Base-by-base conservation (phyloP, 2,329 filamentous ascomycete species). In the Aspergillus phoenicis region DNA sequence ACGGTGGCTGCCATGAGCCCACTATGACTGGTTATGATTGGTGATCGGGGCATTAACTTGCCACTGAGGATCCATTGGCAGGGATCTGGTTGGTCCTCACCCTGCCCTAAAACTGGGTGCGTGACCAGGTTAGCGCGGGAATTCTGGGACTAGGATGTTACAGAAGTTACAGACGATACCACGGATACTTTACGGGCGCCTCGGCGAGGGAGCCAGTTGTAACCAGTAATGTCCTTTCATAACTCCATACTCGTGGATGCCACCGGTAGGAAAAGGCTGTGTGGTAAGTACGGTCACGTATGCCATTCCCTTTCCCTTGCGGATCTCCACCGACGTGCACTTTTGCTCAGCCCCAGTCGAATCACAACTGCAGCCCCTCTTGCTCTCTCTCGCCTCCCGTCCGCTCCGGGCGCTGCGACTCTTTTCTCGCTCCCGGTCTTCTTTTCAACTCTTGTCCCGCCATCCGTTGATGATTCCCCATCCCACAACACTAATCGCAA, bases 271-370 rank as follows among this genome's bases (percentile, higher is more conserved):
- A 36, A 28, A 26, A 24, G 45, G 24, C 51, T 51, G 45, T 36
- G 45, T 36, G 30, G 33, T 36, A 36, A 36, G 55, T 62, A 64
- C 53, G 43, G 59, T 57, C 55, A 58, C 30, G 49, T 59, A 63
- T 56, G 39, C 52, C 36, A 38, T 20, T 20, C 20, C 20, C 20
- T 20, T 56, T 56, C 59, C 64, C 61, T 66, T 61, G 59, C 58
- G 51, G 49, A 45, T 63, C 52, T 62, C 66, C 66, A 68, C 66
- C 58, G 26, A 51, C 62, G 56, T 60, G 61, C 59, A 57, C 52
- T 56, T 59, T 38, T 24, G 64, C 68, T 70, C 69, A 69, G 70
- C 69, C 72, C 68, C 69, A 74, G 62, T 62, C 59, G 57, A 61
- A 60, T 49, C 57, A 68, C 67, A 66, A 64, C 39, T 43, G 62